Conservation (phyloP, 352 stramenopile genomes). For the Phytophthora hibernalis region DNA sequence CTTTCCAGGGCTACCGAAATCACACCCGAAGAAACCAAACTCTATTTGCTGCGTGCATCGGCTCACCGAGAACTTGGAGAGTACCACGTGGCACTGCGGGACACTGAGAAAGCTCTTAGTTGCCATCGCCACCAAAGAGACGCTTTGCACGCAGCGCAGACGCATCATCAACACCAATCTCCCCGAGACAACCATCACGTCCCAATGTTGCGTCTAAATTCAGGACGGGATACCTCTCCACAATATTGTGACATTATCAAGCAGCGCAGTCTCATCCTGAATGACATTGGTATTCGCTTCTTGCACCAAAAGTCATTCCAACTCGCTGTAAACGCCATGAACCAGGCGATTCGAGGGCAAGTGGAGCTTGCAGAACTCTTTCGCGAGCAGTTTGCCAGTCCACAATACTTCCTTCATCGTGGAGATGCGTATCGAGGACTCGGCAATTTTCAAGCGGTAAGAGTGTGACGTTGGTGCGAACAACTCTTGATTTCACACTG, state of each 20-base stretch:
- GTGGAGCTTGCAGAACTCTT: slow-evolving; percentile 56
- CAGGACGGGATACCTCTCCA: slow-evolving; percentile 45
- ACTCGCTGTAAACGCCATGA: slow-evolving; percentile 81
- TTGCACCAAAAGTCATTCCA: slow-evolving; percentile 66
- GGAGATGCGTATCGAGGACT: slow-evolving; percentile 81
- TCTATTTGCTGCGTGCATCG: slow-evolving; percentile 75
- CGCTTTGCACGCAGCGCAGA: slow-evolving; percentile 9
- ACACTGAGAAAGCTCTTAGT: slow-evolving; percentile 66
- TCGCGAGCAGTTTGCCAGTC: slow-evolving; percentile 49
- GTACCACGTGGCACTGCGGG: slow-evolving; percentile 62
- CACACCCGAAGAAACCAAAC: slow-evolving; percentile 66
- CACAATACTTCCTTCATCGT: slow-evolving; percentile 70
- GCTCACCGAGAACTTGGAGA: slow-evolving; percentile 70
- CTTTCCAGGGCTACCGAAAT: slow-evolving; percentile 75
- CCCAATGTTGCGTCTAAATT: slow-evolving; percentile 18
- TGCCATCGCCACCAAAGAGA: slow-evolving; percentile 51
- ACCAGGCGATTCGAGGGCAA: slow-evolving; percentile 75
- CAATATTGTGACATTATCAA: slow-evolving; percentile 72
- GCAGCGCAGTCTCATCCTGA: slow-evolving; percentile 80
- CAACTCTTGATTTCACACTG: neutral
- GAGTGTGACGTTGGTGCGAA: slow-evolving; percentile 5
- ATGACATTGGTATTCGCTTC: slow-evolving; percentile 72
- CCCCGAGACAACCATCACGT: slow-evolving; percentile 21
- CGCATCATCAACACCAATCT: slow-evolving; percentile 14
- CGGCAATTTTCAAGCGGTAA: slow-evolving; percentile 73